Conservation (phyloP, 2,329 filamentous ascomycete species). For the Curvularia verruculosa region DNA sequence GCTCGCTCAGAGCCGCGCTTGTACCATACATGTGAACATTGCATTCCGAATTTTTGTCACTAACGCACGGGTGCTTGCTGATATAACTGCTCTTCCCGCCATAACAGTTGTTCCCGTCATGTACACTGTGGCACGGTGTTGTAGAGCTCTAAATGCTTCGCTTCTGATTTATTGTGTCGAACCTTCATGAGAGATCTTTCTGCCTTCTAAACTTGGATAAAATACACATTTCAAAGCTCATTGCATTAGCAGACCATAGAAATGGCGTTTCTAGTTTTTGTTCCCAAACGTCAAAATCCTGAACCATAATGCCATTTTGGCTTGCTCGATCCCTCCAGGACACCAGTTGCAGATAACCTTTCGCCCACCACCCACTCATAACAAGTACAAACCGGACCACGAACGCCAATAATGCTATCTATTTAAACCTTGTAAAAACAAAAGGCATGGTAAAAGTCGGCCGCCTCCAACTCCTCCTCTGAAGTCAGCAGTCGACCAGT, state of each 20-base stretch:
- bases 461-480: conserved; percentile 87
- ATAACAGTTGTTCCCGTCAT: neutral
- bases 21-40: conserved; percentile 8
- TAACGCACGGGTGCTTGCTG: neutral
- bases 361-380: neutral
- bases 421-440: conserved; percentile 90
- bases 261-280: neutral
- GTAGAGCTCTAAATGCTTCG: neutral
- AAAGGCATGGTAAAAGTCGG: conserved; percentile 86
- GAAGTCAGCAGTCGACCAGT: conserved; percentile 72
- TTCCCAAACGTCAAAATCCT: neutral
- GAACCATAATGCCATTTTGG: neutral
- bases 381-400: neutral
- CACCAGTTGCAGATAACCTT: neutral
- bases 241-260: neutral
- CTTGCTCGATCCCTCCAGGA: neutral
- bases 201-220: neutral
- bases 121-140: neutral
- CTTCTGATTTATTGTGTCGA: neutral
- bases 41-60: neutral
- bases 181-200: neutral
- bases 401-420: conserved; percentile 6
- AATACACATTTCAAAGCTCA: neutral
- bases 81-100: neutral
- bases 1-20: neutral